These are phyloP conservation scores for Sporothrix phasma DNA, from an alignment of 2,329 filamentous ascomycete genomes.

Conservation along the genomic window DNA sequence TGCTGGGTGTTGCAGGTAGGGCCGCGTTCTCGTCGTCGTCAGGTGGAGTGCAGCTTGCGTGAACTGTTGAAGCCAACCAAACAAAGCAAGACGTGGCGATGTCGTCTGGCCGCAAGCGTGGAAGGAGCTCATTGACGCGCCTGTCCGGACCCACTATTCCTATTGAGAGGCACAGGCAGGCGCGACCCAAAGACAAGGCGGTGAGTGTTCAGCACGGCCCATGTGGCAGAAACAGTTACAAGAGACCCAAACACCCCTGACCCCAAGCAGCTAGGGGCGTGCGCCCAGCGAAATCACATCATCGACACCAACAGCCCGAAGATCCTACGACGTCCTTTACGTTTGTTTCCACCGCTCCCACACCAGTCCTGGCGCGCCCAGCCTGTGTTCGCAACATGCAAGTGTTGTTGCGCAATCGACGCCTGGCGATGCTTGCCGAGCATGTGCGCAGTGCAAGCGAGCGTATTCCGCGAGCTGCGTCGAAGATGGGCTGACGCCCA, in stretches of 20 bases:
- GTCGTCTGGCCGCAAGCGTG: not conserved
- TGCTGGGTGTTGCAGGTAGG: not conserved
- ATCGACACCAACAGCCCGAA: slow-evolving; percentile 3
- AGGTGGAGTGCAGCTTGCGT: not conserved
- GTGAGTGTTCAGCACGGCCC: not conserved
- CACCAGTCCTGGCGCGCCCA: not conserved
- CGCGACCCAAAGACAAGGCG: slow-evolving; percentile 6
- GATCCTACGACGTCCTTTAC: too few species aligned
- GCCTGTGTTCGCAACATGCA: not conserved
- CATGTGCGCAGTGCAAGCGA: not conserved
- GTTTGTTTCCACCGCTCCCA: not conserved
- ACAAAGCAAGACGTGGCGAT: not conserved
- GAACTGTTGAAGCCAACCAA: not conserved
- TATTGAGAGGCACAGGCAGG: not conserved
- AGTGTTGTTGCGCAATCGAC: slow-evolving; percentile 2
- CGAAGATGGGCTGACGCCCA: not conserved
- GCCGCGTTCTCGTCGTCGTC: not conserved
- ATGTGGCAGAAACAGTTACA: slow-evolving; percentile 1
- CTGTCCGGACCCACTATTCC: slow-evolving; percentile 5
- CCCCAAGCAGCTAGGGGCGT: not conserved
- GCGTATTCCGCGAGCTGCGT: not conserved
- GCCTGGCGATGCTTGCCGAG: not conserved
- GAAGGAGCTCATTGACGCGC: slow-evolving; percentile 10
- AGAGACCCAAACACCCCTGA: not conserved
- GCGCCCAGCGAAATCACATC: slow-evolving; percentile 7